These are phyloP conservation scores for Colletotrichum sp. DNA, from an alignment of 2,329 filamentous ascomycete genomes.

Conservation along the genomic window DNA sequence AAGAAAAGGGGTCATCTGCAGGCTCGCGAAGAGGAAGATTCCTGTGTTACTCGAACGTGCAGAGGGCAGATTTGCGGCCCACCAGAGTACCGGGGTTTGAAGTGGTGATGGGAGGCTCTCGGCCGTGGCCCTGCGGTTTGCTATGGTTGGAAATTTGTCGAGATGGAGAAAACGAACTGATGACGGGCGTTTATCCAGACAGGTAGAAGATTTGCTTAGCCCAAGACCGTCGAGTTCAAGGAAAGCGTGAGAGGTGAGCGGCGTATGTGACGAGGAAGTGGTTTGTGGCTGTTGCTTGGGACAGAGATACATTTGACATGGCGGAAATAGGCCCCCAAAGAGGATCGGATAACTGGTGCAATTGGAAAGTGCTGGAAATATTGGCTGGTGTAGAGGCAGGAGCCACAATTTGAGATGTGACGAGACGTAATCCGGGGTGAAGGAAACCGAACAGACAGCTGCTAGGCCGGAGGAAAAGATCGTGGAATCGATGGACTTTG, in stretches of 20 bases:
- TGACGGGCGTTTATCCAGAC: background rate
- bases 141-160: background rate
- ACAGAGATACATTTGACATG: background rate
- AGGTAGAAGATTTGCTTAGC: background rate
- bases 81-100: background rate
- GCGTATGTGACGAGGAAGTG: background rate
- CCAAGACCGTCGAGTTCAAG: background rate
- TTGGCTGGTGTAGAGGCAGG: background rate
- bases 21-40: background rate
- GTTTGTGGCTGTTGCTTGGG: background rate
- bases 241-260: background rate
- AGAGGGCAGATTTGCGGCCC: constrained; percentile 6
- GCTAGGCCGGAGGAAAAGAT: background rate
- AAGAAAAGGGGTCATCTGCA: constrained; percentile 5
- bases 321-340: background rate
- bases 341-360: background rate
- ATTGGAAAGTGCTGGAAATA: background rate
- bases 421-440: background rate
- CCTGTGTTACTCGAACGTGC: constrained; percentile 1
- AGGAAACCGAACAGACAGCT: background rate
- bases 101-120: background rate
- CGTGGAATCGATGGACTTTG: background rate
- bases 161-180: background rate
- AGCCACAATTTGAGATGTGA: background rate
- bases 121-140: background rate